These are phyloP conservation scores for Capronia coronata DNA, from an alignment of 2,329 filamentous ascomycete genomes.

Conservation along the genomic window DNA sequence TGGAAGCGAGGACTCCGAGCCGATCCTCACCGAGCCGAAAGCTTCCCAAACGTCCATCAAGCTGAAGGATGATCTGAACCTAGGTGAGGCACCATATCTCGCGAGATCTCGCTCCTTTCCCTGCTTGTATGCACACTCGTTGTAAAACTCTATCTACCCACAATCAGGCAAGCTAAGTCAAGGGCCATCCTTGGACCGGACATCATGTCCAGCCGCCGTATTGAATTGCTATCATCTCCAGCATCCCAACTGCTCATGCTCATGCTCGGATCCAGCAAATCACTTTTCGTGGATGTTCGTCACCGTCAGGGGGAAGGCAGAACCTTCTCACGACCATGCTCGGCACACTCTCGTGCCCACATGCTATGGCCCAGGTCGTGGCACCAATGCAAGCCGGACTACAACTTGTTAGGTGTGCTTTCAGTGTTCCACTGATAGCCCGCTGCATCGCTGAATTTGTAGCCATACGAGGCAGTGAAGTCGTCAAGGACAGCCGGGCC, in stretches of 20 bases:
- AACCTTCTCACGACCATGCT: neutral
- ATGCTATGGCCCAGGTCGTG: neutral
- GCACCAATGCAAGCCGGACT: slow-evolving; percentile 8
- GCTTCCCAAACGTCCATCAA: too few relatives aligned
- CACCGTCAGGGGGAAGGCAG: neutral
- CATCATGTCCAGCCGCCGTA: neutral
- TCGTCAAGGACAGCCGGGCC: slow-evolving; percentile 94
- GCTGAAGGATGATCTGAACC: neutral
- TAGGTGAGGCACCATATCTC: neutral
- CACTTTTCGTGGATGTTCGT: neutral
- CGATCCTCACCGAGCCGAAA: too few relatives aligned
- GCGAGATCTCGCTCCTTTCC: neutral
- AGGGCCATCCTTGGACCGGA: neutral
- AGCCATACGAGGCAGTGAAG: slow-evolving; percentile 95
- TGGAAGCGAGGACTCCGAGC: too few relatives aligned
- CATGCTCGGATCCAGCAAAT: neutral
- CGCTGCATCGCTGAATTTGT: slow-evolving; percentile 96
- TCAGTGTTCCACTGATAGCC: slow-evolving; percentile 90
- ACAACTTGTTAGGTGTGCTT: slow-evolving; percentile 27
- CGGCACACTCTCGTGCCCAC: neutral
- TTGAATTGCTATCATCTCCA: neutral
- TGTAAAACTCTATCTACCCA: neutral
- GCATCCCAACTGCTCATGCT: neutral
- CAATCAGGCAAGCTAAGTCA: neutral
- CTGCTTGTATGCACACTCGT: neutral